Percentiles rank a stretch among this genome's conserved stretches.
These are phyloP conservation scores for Stemphylium beticola DNA, from an alignment of 2,329 filamentous ascomycete species.

Conservation along the genomic window DNA sequence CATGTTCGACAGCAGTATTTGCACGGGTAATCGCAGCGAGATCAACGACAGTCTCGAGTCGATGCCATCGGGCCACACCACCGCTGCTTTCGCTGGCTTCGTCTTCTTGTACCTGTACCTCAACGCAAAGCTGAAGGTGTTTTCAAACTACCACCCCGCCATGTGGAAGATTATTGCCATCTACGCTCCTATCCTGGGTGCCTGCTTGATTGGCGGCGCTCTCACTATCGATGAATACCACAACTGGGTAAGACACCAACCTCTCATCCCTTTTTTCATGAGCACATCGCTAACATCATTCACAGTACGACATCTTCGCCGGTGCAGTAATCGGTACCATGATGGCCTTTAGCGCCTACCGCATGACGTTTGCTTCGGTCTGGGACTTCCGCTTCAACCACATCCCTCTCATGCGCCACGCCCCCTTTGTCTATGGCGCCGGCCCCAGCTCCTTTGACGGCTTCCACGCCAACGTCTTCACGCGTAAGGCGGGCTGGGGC, in stretches of 20 bases:
- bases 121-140: slow-evolving; percentile 80
- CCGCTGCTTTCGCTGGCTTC: slow-evolving; percentile 74
- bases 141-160: slow-evolving; percentile 72
- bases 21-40: slow-evolving; percentile 67
- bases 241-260: slow-evolving; percentile 51
- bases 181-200: slow-evolving; percentile 71
- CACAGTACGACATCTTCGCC: slow-evolving; percentile 73
- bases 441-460: slow-evolving; percentile 49
- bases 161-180: slow-evolving; percentile 75
- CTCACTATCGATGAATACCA: slow-evolving; percentile 76
- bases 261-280: not conserved
- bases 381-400: slow-evolving; percentile 74
- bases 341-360: slow-evolving; percentile 69
- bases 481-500: slow-evolving; percentile 67
- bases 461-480: slow-evolving; percentile 63
- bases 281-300: not conserved
- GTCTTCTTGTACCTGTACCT: slow-evolving; percentile 75
- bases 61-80: slow-evolving; percentile 76
- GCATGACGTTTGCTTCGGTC: slow-evolving; percentile 70
- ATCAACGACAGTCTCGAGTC: slow-evolving; percentile 74
- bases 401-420: slow-evolving; percentile 66
- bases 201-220: slow-evolving; percentile 70
- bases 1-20: slow-evolving; percentile 73
- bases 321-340: slow-evolving; percentile 69
- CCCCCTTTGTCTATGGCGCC: slow-evolving; percentile 61